phyloP scores from a whole-genome alignment of 1,139 yeast genomes.

The Candida sp. region DNA sequence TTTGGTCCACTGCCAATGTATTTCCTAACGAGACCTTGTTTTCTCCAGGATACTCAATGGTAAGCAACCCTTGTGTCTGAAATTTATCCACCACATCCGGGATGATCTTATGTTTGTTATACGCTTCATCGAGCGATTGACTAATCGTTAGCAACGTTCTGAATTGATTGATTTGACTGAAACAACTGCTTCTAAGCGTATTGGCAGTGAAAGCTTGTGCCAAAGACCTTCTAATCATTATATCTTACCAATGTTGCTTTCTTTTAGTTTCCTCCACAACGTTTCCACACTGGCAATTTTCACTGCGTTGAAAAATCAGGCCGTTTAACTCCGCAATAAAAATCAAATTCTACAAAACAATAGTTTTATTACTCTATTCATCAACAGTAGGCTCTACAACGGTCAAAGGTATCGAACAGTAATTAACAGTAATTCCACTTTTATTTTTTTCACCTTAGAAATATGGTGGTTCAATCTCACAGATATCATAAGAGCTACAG shows the following conservation, averaged over 20 bases:
- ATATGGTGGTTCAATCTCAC: too few species aligned
- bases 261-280: too few species aligned
- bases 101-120: constrained; percentile 54
- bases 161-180: background rate
- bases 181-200: background rate
- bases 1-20: constrained; percentile 57
- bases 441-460: too few species aligned
- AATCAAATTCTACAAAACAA: too few species aligned
- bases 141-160: constrained; percentile 57
- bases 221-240: background rate
- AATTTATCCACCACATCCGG: constrained; percentile 59
- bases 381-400: too few species aligned
- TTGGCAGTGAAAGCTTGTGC: background rate
- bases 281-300: too few species aligned
- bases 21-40: constrained; percentile 80
- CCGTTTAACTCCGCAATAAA: too few species aligned
- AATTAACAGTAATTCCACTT: too few species aligned
- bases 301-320: too few species aligned
- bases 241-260: background rate
- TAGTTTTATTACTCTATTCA: too few species aligned
- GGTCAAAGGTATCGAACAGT: too few species aligned
- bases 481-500: too few species aligned
- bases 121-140: constrained; percentile 60
- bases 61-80: constrained; percentile 43
- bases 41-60: constrained; percentile 47